Evolutionary conservation across 768 basidiomycete species (phyloP).

Genomic region (Chalciporus chontae): DNA sequence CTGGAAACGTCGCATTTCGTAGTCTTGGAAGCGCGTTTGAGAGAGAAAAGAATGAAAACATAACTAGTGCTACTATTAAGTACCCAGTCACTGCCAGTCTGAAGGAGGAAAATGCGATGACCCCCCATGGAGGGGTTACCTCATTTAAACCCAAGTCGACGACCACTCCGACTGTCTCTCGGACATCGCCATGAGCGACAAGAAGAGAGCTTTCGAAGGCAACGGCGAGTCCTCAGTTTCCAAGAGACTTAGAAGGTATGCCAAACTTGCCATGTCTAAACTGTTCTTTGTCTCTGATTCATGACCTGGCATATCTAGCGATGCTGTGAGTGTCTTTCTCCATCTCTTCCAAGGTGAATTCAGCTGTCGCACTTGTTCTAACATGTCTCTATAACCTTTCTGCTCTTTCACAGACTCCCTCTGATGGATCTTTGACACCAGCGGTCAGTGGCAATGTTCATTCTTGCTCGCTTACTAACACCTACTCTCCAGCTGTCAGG

Average conservation of each 20-base stretch:
- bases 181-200: conserved; percentile 55
- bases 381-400: conserved; percentile 69
- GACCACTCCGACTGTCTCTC: conserved; percentile 11
- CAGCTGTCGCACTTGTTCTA: conserved; percentile 46
- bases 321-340: conserved; percentile 60
- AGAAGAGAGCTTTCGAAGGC: conserved; percentile 58
- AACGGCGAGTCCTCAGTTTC: conserved; percentile 43
- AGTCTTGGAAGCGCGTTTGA: conserved; percentile 14
- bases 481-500: conserved; percentile 38
- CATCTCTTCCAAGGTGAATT: conserved; percentile 69
- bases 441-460: conserved; percentile 21
- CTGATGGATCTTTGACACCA: conserved; percentile 43
- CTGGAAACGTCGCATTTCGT: conserved; percentile 8
- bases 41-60: conserved; percentile 23
- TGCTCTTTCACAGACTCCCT: conserved; percentile 43
- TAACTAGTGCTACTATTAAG: no score
- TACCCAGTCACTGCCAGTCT: no score
- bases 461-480: not conserved
- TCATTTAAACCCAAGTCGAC: not conserved
- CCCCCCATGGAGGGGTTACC: conserved; percentile 19
- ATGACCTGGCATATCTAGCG: conserved; percentile 40
- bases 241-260: conserved; percentile 69
- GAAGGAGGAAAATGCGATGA: conserved; percentile 2
- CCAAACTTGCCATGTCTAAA: conserved; percentile 16
- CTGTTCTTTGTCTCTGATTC: conserved; percentile 3